Conservation (phyloP, 2,329 filamentous ascomycete species). For the Grosmannia penicillata region DNA sequence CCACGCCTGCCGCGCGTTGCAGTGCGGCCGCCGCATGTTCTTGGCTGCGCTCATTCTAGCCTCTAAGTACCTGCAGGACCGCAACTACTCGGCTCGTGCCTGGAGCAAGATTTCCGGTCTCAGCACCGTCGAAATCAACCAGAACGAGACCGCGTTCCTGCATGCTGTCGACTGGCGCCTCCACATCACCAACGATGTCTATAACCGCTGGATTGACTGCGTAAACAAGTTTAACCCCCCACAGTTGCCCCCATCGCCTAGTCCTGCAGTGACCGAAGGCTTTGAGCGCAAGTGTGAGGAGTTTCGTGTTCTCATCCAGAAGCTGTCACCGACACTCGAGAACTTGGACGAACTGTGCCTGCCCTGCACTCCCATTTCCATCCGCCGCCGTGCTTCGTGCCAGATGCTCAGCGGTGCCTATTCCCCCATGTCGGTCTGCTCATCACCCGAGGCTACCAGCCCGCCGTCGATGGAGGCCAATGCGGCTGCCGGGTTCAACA, state of each 20-base stretch:
- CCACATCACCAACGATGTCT: constrained; percentile 78
- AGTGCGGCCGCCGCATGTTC: constrained; percentile 96
- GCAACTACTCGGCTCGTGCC: constrained; percentile 91
- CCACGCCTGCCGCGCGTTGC: constrained; percentile 62
- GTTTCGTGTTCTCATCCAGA: constrained; percentile 44
- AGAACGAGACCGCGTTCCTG: constrained; percentile 88
- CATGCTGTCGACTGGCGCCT: constrained; percentile 85
- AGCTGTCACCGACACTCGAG: constrained; percentile 40
- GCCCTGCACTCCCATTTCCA: constrained; percentile 16
- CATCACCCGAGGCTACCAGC: constrained; percentile 6
- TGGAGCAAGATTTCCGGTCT: constrained; percentile 99
- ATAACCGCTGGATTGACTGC: constrained; percentile 88
- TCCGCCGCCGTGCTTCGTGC: constrained; percentile 8
- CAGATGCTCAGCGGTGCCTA: constrained; percentile 2
- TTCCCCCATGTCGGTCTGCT: constrained; percentile 9
- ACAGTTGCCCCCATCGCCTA: constrained; percentile 36
- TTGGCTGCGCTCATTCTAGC: constrained; percentile 86
- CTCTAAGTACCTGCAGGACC: constrained; percentile 94
- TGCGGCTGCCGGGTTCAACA: constrained; percentile 23
- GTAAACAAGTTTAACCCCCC: constrained; percentile 71
- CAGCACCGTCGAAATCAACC: constrained; percentile 84
- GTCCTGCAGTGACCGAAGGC: constrained; percentile 13
- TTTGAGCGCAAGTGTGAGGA: constrained; percentile 33
- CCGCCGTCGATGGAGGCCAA: constrained; percentile 16
- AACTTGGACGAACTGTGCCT: constrained; percentile 38